Evolutionary conservation across 352 stramenopile species (phyloP), one percentile per base, ranked within the genome.

Genomic region (Globisporangium lucens): DNA sequence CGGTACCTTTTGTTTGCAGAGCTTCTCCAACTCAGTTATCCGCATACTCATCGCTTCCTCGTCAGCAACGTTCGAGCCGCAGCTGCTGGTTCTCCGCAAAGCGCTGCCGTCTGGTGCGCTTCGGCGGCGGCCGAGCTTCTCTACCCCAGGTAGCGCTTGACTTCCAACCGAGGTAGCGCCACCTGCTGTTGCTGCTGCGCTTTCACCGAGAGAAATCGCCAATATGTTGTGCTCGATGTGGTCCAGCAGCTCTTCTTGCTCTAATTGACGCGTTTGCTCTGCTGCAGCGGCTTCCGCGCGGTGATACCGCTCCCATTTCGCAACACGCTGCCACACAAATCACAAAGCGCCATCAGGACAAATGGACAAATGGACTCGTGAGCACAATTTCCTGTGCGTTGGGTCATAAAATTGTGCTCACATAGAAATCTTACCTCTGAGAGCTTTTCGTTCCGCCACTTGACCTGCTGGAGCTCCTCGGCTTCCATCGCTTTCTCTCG

Each of bases 1-100:
- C 68, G 29, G 10, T n/a, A 90, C 84, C 76, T 93, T 95, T 55
- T 93, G 84, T 56, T 90, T 91, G 75, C 76, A 84, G 9, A 76
- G 68, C 68, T 85, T 87, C 72, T 93, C 82, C 22, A 95, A 68
- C 47, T 95, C 87, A 7, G 75, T 74, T n/a, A 91, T 69, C 4
- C 77, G 78, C 36, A 73, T 68, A 43, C 72, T 61, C 24, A 72
- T 62, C 0, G 69, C 66, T 30, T 79, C 75, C 5, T 70, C 58
- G 15, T 67, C 43, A 33, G 29, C 60, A 20, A 68, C 27, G 3
- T 5, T 56, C 13, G 29, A 20, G 17, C 24, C 41, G 6, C 43
- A 51, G 17, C 46, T 64, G 38, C 35, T 46, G 29, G 62, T 59
- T 46, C 60, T 63, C 17, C 65, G 36, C 27, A 61, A 12, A 51